Conservation (phyloP, 257 asterid species). For the Ocimum tenuiflorum region DNA sequence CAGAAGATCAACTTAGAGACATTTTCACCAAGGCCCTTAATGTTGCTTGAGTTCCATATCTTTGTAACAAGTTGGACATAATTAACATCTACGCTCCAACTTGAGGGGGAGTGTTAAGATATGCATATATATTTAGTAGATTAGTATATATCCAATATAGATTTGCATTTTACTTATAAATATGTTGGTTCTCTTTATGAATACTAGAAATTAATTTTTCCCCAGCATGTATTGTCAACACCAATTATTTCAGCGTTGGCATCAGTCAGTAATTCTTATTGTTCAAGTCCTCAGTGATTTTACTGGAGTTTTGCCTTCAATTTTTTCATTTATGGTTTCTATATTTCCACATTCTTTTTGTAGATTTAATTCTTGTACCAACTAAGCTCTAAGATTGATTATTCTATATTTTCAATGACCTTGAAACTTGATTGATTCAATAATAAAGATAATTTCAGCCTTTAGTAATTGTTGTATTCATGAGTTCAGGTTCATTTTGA, state of each 20-base stretch:
- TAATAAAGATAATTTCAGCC: not conserved
- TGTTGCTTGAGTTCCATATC: too few species aligned
- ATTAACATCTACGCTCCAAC: too few species aligned
- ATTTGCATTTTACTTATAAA: too few species aligned
- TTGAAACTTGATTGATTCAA: not conserved
- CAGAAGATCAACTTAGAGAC: too few species aligned
- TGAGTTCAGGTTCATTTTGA: not conserved
- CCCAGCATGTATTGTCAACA: too few species aligned
- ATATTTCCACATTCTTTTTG: not conserved
- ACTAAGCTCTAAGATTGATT: not conserved
- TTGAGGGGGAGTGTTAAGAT: too few species aligned
- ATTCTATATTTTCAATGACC: not conserved
- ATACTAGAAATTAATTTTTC: too few species aligned
- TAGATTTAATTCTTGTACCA: not conserved
- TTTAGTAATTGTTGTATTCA: not conserved
- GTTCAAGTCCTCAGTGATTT: not conserved
- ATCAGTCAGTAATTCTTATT: not conserved
- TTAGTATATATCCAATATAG: too few species aligned
- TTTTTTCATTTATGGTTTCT: not conserved
- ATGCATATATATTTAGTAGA: too few species aligned
- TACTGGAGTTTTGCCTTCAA: not conserved
- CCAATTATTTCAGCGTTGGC: conserved; percentile 1
- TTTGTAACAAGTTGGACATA: too few species aligned
- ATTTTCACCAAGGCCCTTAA: too few species aligned
- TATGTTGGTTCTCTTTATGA: too few species aligned